phyloP scores from a whole-genome alignment of 768 basidiomycete species.

The Tricholomella constricta region DNA sequence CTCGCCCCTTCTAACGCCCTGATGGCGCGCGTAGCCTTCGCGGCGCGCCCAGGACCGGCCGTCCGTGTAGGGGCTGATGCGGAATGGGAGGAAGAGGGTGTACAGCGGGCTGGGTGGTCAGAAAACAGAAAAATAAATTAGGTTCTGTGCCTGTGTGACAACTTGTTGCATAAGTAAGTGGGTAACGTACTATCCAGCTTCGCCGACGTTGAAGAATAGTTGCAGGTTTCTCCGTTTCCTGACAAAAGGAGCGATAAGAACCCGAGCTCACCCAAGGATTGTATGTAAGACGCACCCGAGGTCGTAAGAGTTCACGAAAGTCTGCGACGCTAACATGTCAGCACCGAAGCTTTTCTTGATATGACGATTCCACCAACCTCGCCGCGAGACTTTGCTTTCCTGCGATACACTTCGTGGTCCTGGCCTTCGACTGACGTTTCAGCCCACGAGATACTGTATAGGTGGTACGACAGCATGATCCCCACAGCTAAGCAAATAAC shows the following conservation, averaged over 20 bases:
- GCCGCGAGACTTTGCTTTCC: conserved; percentile 64
- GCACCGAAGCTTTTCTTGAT: neutral
- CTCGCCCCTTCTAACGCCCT: conserved; percentile 71
- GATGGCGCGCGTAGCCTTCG: conserved; percentile 61
- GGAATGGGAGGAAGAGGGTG: conserved; percentile 82
- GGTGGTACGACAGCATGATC: conserved; percentile 72
- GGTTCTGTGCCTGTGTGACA: no score
- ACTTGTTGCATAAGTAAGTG: neutral
- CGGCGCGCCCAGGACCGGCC: conserved; percentile 80
- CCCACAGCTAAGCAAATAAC: conserved; percentile 78
- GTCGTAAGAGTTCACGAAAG: conserved; percentile 91
- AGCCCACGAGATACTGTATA: conserved; percentile 68
- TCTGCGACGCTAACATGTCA: conserved; percentile 38
- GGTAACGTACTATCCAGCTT: conserved; percentile 73
- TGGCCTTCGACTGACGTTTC: conserved; percentile 92
- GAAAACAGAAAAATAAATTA: no score
- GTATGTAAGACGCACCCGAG: conserved; percentile 57
- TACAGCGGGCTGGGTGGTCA: conserved; percentile 68
- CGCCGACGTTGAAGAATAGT: conserved; percentile 87
- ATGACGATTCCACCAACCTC: conserved; percentile 49
- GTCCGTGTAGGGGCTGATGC: conserved; percentile 80
- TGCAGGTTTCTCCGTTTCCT: conserved; percentile 68
- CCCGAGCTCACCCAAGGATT: neutral
- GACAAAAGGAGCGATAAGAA: neutral
- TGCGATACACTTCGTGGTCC: conserved; percentile 80